These are phyloP conservation scores for Phaeophleospora eucalypticola DNA, from an alignment of 2,329 filamentous ascomycete species.

Conservation along the genomic window DNA sequence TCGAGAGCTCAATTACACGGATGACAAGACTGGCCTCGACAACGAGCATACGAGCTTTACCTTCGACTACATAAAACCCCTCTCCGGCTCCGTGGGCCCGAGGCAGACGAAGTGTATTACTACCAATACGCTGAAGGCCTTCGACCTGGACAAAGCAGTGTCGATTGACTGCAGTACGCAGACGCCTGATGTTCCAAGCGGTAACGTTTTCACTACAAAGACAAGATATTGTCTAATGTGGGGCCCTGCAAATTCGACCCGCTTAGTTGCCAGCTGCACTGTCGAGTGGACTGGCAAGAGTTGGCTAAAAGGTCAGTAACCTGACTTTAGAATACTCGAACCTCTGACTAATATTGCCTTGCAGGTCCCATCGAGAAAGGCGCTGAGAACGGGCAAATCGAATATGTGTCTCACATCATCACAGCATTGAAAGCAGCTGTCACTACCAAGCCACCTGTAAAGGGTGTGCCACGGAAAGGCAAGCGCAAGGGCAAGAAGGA, in stretches of 20 bases:
- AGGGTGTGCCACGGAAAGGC: constrained; percentile 47
- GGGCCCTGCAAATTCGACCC: constrained; percentile 80
- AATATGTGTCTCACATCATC: constrained; percentile 77
- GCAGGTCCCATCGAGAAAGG: constrained; percentile 92
- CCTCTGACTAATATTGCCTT: constrained; percentile 18
- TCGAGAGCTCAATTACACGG: constrained; percentile 76
- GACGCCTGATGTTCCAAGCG: constrained; percentile 91
- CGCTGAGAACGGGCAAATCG: constrained; percentile 80
- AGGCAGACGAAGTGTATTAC: constrained; percentile 93
- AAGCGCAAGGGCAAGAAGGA: constrained; percentile 48
- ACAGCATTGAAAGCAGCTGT: constrained; percentile 70
- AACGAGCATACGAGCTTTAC: constrained; percentile 67
- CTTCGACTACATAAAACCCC: constrained; percentile 88
- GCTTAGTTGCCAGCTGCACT: constrained; percentile 79
- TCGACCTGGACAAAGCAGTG: constrained; percentile 84
- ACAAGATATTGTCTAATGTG: constrained; percentile 93
- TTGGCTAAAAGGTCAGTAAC: constrained; percentile 82
- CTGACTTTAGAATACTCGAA: background rate
- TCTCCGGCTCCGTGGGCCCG: constrained; percentile 78
- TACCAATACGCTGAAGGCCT: constrained; percentile 73
- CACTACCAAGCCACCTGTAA: constrained; percentile 56
- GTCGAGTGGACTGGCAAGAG: constrained; percentile 98
- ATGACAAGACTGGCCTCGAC: constrained; percentile 71
- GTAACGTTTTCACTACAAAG: constrained; percentile 85
- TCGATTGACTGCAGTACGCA: constrained; percentile 79